These are phyloP conservation scores for Dictyostelium firmibasis DNA, from an alignment of 78 protist genomes.

Conservation along the genomic window DNA sequence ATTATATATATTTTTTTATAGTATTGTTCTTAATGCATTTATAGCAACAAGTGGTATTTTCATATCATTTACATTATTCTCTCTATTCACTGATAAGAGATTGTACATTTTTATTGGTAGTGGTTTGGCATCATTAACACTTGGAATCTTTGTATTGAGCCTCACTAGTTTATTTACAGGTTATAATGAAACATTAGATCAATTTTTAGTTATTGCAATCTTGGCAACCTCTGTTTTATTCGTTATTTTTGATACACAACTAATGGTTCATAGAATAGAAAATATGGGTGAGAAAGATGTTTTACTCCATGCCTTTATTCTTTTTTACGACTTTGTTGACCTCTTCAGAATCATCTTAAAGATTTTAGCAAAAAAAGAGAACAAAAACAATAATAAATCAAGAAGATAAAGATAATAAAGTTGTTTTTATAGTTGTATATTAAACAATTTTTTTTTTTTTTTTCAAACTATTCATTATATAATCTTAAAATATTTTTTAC, in stretches of 20 bases:
- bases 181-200: background rate
- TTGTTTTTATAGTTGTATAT: background rate
- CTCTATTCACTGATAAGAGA: slow-evolving; percentile 46
- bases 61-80: slow-evolving; percentile 15
- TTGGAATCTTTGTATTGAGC: slow-evolving; percentile 14
- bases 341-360: slow-evolving; percentile 20
- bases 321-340: slow-evolving; percentile 33
- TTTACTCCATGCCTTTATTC: slow-evolving; percentile 8
- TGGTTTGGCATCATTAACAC: background rate
- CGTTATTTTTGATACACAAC: slow-evolving; percentile 27
- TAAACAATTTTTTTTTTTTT: background rate
- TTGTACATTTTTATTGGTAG: slow-evolving; percentile 14
- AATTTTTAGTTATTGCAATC: background rate
- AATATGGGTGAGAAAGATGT: background rate
- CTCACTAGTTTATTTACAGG: background rate
- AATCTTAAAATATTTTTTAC: no score
- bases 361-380: background rate
- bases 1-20: background rate
- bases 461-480: no score
- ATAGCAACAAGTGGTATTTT: slow-evolving; percentile 45
- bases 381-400: background rate
- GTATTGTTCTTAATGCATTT: slow-evolving; percentile 28
- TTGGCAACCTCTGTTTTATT: slow-evolving; percentile 6
- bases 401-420: slow-evolving; percentile 7
- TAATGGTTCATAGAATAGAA: slow-evolving; percentile 47